These are phyloP conservation scores for Mollisia scopiformis DNA, from an alignment of 2,329 filamentous ascomycete species.

Conservation along the genomic window DNA sequence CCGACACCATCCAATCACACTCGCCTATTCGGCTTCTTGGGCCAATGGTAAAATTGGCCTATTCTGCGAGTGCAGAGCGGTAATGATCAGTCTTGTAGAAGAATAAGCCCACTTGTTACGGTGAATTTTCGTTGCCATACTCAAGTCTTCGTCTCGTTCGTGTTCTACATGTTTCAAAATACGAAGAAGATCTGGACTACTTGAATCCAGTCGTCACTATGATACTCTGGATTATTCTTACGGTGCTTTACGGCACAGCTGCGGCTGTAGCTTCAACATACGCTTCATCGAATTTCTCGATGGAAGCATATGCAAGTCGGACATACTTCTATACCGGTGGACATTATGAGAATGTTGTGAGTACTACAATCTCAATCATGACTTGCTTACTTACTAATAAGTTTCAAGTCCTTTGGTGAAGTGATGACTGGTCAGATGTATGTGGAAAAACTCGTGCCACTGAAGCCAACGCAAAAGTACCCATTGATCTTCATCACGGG, in stretches of 20 bases:
- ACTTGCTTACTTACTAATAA: neutral
- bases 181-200: too few species aligned
- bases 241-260: neutral
- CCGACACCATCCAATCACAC: neutral
- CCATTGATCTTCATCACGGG: conserved; percentile 9
- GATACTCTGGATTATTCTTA: neutral
- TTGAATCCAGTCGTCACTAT: neutral
- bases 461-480: neutral
- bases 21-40: neutral
- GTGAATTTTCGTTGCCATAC: neutral
- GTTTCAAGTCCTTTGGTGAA: neutral
- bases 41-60: neutral
- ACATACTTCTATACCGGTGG: neutral
- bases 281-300: neutral
- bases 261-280: neutral
- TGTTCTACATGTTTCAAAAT: too few species aligned
- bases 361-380: neutral
- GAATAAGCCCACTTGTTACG: neutral
- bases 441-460: conserved; percentile 48
- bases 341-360: conserved; percentile 1
- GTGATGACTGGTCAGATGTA: conserved; percentile 41
- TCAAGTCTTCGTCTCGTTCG: neutral
- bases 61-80: neutral
- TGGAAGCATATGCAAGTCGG: neutral
- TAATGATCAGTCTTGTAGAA: neutral